Evolutionary conservation across 2,329 filamentous ascomycete genomes (phyloP), one percentile per base, ranked within the genome.

Genomic region (Chaetomiaceae sp.): DNA sequence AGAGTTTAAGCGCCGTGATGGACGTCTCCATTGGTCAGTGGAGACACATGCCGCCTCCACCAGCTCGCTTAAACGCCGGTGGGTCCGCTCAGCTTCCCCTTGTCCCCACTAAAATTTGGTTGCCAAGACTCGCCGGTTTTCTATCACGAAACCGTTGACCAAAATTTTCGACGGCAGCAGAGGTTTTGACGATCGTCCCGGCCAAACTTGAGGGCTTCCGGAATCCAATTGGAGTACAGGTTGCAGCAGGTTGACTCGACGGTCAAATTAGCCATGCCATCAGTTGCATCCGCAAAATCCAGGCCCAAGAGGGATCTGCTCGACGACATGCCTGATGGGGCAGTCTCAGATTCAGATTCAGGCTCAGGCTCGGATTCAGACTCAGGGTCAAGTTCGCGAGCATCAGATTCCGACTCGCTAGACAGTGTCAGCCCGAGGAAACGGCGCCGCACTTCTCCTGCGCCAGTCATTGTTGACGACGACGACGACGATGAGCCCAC

Each of bases 361-460:
- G 61, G 49, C 7, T 53, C 55, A 15, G 55, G 42, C 12, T 55
- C 59, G 56, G n/a, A n/a, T 44, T 56, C 55, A 7, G 54, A 54
- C 22, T 58, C 59, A 6, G 61, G 48, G 7, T 53, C 55, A 15
- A 56, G 43, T n/a, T 56, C 57, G 56, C 3, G 25, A 23, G 40
- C 36, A 7, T 47, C 50, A 11, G 56, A 53, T 4, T 63, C 61
- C 15, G 61, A 65, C 46, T 61, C 58, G 2, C 55, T 64, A 17
- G 73, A 77, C 66, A 74, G 68, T 60, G 62, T 64, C 39, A 64
- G 67, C 44, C 69, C 75, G 34, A 72, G 75, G 59, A 78, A 78
- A 66, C 69, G 74, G 56, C 73, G 74, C 36, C 72, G 72, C 52
- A 73, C 68, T 7, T 70, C 69, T 12, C 63, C 61, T 9, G 54